Evolutionary conservation across 1,284 basidiomycete genomes (phyloP).

Genomic region (Vanrija sp.): DNA sequence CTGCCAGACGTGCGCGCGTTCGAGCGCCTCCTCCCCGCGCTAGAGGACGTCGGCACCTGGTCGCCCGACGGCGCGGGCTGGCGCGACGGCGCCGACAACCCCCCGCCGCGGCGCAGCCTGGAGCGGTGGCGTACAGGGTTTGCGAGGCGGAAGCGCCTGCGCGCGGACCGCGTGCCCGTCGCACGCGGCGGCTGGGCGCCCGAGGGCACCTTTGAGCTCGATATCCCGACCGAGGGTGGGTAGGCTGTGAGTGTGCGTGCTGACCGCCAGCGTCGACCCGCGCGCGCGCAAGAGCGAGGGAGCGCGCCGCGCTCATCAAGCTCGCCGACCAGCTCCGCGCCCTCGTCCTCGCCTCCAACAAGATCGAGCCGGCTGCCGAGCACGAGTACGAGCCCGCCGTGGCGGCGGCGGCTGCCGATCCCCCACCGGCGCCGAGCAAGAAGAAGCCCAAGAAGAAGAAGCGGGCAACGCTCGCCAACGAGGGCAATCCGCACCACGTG

Average conservation of each 20-base stretch:
- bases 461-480: conserved; percentile 74
- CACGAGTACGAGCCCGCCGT: background rate
- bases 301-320: conserved; percentile 27
- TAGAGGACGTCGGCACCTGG: conserved; percentile 38
- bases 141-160: conserved; percentile 19
- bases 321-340: conserved; percentile 37
- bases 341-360: conserved; percentile 30
- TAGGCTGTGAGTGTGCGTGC: conserved; percentile 1
- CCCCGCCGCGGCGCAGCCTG: conserved; percentile 10
- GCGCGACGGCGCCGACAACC: conserved; percentile 22
- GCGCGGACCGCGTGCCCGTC: conserved; percentile 22
- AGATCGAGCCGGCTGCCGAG: conserved; percentile 17
- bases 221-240: conserved; percentile 34
- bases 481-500: conserved; percentile 83
- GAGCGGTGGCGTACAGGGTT: conserved; percentile 29
- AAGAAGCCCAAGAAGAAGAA: conserved; percentile 78
- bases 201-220: conserved; percentile 48
- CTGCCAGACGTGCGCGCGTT: conserved; percentile 25
- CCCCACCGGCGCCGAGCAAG: conserved; percentile 20
- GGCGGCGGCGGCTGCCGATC: background rate
- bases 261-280: conserved; percentile 22
- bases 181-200: conserved; percentile 43
- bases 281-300: conserved; percentile 20
- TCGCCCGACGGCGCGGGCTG: conserved; percentile 34
- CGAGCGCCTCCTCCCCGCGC: conserved; percentile 31